Base-by-base conservation (phyloP, 1,139 yeast species). In the Spathaspora sp. region DNA sequence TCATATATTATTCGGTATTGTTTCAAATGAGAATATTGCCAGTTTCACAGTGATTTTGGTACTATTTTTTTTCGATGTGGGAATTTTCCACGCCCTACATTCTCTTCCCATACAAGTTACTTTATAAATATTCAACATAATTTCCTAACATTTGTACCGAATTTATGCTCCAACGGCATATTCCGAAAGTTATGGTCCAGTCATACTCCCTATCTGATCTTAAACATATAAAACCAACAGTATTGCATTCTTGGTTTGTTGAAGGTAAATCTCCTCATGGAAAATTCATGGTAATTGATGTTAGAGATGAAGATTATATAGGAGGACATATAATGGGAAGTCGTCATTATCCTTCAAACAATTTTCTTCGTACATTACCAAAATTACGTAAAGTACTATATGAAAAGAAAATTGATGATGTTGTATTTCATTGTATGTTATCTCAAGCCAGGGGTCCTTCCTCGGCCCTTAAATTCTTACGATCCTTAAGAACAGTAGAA, bases 371-470 rank as follows among this genome's bases (percentile, higher is more conserved):
- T 11, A 63, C 64, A 2, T 59, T 81, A 37, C 72, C 76, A 2
- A 70, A 74, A 18, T 68, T 86, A 17, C 64, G 73, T 25, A 54
- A 65, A 13, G 54, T 65, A 18, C 58, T 81, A 11, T 47, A 55
- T 20, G 63, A 63, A 4, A 59, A 65, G 8, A 60, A 64, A 6
- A 63, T 70, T 10, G 70, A 76, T 44, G 80, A 80, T 48, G 83
- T 90, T 0, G 86, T 93, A 1, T 91, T 93, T 68, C 97, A 91
- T 63, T 93, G 98, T 65, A 91, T 90, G 36, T 73, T 88, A 39
- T 85, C 95, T 2, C 97, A 91, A 64, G 95, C 84, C 49, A 72
- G 98, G 42, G 98, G 98, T 0, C 98, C 98, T 0, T 72, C 88
- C 7, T 79, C 96, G 2, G 90, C 97, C 0, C 70, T 84, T 61